A percentile compares a stretch with the other conserved stretches of the same genome.
Conservation (phyloP, 2,329 filamentous ascomycete genomes). For the Pezicula rhizophila region DNA sequence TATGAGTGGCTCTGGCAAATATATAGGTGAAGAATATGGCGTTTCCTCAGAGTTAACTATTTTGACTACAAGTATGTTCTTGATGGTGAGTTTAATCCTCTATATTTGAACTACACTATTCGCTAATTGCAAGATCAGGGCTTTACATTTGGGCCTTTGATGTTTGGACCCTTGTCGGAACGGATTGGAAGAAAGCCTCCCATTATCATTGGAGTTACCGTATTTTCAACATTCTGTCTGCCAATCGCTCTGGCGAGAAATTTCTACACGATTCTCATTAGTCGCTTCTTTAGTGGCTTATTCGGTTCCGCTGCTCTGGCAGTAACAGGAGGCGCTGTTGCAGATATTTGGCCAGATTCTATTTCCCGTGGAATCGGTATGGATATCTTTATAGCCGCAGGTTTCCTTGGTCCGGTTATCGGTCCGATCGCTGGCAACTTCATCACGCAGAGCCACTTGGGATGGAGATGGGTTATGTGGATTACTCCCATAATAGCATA, state of each 20-base stretch:
- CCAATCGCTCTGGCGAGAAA: not conserved
- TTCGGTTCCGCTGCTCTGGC: constrained; percentile 1
- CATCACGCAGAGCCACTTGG: constrained; percentile 39
- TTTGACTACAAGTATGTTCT: too few relatives aligned
- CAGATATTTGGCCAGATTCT: not conserved
- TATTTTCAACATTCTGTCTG: not conserved
- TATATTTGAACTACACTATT: too few relatives aligned
- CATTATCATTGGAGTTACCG: not conserved
- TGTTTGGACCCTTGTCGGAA: not conserved
- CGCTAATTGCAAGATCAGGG: too few relatives aligned
- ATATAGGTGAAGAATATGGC: too few relatives aligned
- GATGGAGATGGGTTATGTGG: constrained; percentile 54
- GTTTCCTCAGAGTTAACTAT: too few relatives aligned
- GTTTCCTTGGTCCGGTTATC: constrained; percentile 17
- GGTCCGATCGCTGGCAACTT: constrained; percentile 36
- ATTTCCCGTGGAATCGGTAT: not conserved
- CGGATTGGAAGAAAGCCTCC: not conserved
- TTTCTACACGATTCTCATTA: not conserved
- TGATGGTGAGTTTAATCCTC: too few relatives aligned
- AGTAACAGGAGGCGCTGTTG: not conserved
- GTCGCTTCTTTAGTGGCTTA: not conserved
- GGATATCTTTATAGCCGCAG: not conserved
- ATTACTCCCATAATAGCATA: constrained; percentile 43
- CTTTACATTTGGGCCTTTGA: not conserved
- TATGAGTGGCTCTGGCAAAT: too few relatives aligned